Percentiles rank a stretch among this genome's conserved stretches.
These are phyloP conservation scores for Medicago lupulina DNA, from an alignment of 306 rosid genomes.

Conservation along the genomic window DNA sequence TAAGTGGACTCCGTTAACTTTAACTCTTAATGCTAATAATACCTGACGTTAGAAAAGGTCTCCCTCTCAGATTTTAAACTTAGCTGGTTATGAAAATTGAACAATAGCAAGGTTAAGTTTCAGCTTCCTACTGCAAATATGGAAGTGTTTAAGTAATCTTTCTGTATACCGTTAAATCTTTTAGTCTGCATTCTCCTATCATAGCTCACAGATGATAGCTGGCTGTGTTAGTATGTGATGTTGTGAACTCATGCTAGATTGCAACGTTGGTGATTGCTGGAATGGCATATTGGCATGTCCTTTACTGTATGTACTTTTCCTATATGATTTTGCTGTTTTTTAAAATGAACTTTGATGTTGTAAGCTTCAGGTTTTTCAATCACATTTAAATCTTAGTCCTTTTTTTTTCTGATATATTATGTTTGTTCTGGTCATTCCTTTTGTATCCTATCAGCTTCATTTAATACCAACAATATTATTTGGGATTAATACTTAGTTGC, in stretches of 20 bases:
- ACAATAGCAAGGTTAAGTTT: too few species aligned
- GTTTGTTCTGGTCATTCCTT: conserved; percentile 18
- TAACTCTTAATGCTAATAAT: too few species aligned
- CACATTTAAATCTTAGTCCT: conserved; percentile 15
- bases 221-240: conserved; percentile 19
- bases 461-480: conserved; percentile 21
- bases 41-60: too few species aligned
- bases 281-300: background rate
- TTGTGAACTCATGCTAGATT: conserved; percentile 11
- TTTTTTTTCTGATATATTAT: conserved; percentile 15
- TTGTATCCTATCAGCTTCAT: conserved; percentile 21
- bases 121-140: too few species aligned
- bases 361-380: conserved; percentile 20
- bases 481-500: conserved; percentile 27
- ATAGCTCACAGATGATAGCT: conserved; percentile 21
- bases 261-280: conserved; percentile 13
- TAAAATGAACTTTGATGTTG: background rate
- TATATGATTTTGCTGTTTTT: conserved; percentile 27
- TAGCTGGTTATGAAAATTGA: too few species aligned
- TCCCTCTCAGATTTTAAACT: too few species aligned
- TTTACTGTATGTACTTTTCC: background rate
- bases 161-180: background rate
- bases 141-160: conserved; percentile 20
- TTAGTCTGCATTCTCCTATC: conserved; percentile 20
- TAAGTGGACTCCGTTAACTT: too few species aligned